These are phyloP conservation scores for Arxiozyma slooffiae DNA, from an alignment of 1,139 yeast species.

Conservation along the genomic window DNA sequence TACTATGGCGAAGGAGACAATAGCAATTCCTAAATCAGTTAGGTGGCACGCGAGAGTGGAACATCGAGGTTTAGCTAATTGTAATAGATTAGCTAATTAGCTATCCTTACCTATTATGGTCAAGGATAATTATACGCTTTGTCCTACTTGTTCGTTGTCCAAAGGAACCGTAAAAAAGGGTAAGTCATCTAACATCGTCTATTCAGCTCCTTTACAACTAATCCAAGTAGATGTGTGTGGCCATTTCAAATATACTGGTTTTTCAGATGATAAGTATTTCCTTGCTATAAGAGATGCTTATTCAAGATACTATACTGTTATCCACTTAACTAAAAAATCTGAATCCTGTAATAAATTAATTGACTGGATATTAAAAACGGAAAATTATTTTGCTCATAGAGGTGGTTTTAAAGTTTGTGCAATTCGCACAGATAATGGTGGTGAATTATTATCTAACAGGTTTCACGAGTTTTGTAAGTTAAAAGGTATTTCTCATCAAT, in stretches of 20 bases:
- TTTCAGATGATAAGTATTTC: neutral
- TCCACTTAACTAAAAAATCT: slow-evolving; percentile 1
- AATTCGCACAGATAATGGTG: slow-evolving; percentile 5
- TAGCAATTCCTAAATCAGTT: neutral
- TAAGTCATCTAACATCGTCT: neutral
- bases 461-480: slow-evolving; percentile 1
- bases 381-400: slow-evolving; percentile 1
- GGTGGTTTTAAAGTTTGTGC: slow-evolving; percentile 4
- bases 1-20: neutral
- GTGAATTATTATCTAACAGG: slow-evolving; percentile 2
- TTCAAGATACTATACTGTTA: slow-evolving; percentile 1
- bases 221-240: slow-evolving; percentile 6
- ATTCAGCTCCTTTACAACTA: slow-evolving; percentile 1
- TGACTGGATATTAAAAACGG: slow-evolving; percentile 3
- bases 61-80: neutral
- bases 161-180: slow-evolving; percentile 1
- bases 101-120: neutral
- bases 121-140: neutral
- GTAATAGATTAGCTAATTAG: neutral
- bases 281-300: slow-evolving; percentile 4
- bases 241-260: neutral
- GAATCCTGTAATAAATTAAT: slow-evolving; percentile 1
- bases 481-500: slow-evolving; percentile 5
- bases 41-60: slow-evolving; percentile 1
- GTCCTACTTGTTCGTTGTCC: slow-evolving; percentile 2